Percentiles rank a stretch among this genome's conserved stretches.
Evolutionary conservation across 2,329 filamentous ascomycete species (phyloP).

Genomic region (Colletotrichum costaricense): DNA sequence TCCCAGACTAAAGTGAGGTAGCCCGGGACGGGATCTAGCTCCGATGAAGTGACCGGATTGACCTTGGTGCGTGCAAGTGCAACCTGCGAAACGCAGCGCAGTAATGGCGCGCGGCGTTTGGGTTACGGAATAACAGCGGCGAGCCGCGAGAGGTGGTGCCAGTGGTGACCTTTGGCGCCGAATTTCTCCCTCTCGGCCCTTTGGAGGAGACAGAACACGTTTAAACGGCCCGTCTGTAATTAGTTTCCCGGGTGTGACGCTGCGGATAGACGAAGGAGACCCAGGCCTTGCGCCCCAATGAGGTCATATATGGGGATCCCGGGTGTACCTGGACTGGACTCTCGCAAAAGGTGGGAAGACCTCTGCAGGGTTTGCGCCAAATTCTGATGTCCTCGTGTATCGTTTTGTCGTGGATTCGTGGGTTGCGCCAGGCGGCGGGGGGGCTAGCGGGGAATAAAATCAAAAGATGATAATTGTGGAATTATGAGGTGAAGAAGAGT

Average conservation of each 20-base stretch:
- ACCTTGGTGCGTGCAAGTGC: not conserved
- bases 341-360: not conserved
- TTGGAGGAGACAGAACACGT: slow-evolving; percentile 33
- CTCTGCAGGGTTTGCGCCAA: slow-evolving; percentile 20
- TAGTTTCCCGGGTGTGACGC: slow-evolving; percentile 34
- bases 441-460: not conserved
- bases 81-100: slow-evolving; percentile 13
- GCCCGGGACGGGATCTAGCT: slow-evolving; percentile 1
- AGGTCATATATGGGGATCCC: slow-evolving; percentile 34
- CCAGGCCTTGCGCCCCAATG: slow-evolving; percentile 31
- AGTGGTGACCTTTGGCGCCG: not conserved
- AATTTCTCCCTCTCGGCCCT: slow-evolving; percentile 27
- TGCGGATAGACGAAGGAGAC: slow-evolving; percentile 30
- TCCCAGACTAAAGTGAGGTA: not conserved
- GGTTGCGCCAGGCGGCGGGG: slow-evolving; percentile 6
- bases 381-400: slow-evolving; percentile 30
- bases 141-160: not conserved
- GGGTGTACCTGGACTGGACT: not conserved
- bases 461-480: slow-evolving; percentile 12
- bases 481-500: not conserved
- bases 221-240: slow-evolving; percentile 37
- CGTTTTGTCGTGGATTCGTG: slow-evolving; percentile 15
- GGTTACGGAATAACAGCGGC: not conserved
- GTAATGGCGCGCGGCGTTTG: not conserved
- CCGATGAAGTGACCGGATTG: not conserved